Conservation (phyloP, 2,329 filamentous ascomycete genomes). For the Cercospora sp. region DNA sequence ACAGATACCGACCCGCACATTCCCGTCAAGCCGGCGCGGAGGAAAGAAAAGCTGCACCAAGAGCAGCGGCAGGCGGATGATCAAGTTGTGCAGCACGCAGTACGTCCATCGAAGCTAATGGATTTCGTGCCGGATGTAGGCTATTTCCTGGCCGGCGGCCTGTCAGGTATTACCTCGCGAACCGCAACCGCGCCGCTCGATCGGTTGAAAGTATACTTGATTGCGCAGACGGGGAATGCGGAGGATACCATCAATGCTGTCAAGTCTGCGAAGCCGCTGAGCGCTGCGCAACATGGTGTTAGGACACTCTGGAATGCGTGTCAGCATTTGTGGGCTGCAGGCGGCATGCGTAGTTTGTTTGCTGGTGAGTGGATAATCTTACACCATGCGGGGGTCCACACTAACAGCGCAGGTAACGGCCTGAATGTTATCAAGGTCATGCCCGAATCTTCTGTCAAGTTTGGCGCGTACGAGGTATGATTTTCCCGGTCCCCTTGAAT, state of each 20-base stretch:
- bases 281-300: constrained; percentile 65
- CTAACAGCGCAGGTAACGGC: constrained; percentile 70
- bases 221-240: constrained; percentile 76
- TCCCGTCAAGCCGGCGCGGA: constrained; percentile 38
- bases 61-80: constrained; percentile 13
- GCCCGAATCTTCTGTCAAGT: constrained; percentile 98
- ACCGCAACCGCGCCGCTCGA: constrained; percentile 95
- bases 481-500: background rate
- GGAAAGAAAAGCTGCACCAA: constrained; percentile 31
- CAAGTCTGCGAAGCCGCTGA: constrained; percentile 67
- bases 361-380: constrained; percentile 62
- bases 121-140: constrained; percentile 77
- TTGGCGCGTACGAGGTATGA: constrained; percentile 84
- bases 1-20: constrained; percentile 38
- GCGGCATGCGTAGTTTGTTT: constrained; percentile 86
- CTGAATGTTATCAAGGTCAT: constrained; percentile 97
- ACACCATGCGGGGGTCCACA: background rate
- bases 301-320: constrained; percentile 72
- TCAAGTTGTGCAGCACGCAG: constrained; percentile 27
- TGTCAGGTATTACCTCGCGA: constrained; percentile 90
- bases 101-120: constrained; percentile 54
- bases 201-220: constrained; percentile 94
- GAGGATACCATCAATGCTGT: constrained; percentile 64
- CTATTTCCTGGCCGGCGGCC: constrained; percentile 94
- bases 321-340: constrained; percentile 78